Conservation (phyloP, 2,329 filamentous ascomycete genomes). For the Phoma sp. region DNA sequence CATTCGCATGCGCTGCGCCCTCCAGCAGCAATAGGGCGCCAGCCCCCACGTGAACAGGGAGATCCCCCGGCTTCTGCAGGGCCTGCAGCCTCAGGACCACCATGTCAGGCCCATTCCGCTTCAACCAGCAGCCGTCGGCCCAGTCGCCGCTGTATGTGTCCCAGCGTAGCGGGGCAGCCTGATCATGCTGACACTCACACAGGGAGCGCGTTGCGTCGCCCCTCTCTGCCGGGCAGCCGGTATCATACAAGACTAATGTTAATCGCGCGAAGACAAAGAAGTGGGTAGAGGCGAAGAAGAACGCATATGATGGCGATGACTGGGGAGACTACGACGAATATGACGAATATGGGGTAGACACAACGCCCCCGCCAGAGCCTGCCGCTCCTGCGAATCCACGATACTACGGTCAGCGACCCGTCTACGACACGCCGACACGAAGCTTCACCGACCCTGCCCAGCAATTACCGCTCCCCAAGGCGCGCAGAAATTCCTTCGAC, state of each 20-base stretch:
- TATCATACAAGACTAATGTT: conserved; percentile 81
- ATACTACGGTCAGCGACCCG: conserved; percentile 46
- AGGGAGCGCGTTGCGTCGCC: conserved; percentile 39
- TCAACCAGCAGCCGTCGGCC: conserved; percentile 42
- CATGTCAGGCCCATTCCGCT: conserved; percentile 52
- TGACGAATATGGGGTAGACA: conserved; percentile 60
- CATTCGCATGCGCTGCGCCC: conserved; percentile 15
- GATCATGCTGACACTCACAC: conserved; percentile 20
- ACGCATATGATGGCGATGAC: conserved; percentile 90
- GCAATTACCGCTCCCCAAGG: conserved; percentile 29
- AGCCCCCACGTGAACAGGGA: conserved; percentile 5
- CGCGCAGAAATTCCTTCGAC: conserved; percentile 60
- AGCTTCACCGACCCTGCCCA: conserved; percentile 52
- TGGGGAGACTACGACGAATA: conserved; percentile 76
- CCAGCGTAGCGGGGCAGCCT: not conserved
- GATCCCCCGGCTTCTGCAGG: conserved; percentile 3
- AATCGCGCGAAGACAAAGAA: conserved; percentile 90
- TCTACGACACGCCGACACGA: conserved; percentile 33
- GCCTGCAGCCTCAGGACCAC: conserved; percentile 15
- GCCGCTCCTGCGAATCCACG: conserved; percentile 52
- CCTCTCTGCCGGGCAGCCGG: conserved; percentile 46
- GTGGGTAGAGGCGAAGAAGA: conserved; percentile 89
- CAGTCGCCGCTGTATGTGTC: conserved; percentile 48
- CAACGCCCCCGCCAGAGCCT: conserved; percentile 49
- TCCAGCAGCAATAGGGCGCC: conserved; percentile 61